Conservation (phyloP, 1,284 basidiomycete species). For the Fomitopsis palustris region DNA sequence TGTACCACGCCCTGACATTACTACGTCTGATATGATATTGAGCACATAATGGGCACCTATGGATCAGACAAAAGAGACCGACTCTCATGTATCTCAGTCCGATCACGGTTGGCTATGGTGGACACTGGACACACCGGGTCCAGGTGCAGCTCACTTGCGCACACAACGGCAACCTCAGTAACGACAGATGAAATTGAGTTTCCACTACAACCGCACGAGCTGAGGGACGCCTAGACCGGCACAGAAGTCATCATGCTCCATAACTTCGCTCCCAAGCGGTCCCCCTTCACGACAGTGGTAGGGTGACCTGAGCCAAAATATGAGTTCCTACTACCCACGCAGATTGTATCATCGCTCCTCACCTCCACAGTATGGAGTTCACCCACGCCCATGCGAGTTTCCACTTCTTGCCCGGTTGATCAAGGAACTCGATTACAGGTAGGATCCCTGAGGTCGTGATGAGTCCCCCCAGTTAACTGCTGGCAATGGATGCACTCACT, state of each 20-base stretch:
- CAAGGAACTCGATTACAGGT: slow-evolving; percentile 26
- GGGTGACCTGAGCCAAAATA: background rate
- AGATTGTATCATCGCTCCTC: background rate
- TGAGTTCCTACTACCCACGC: background rate
- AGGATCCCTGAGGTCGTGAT: background rate
- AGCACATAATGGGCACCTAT: no score
- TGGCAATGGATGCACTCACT: slow-evolving; percentile 7
- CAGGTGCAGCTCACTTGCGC: background rate
- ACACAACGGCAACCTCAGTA: background rate
- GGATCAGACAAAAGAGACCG: background rate
- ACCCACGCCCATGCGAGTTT: slow-evolving; percentile 25
- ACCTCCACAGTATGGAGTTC: slow-evolving; percentile 28
- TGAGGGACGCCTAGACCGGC: background rate
- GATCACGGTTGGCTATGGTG: background rate
- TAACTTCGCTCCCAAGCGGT: background rate
- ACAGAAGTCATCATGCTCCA: background rate
- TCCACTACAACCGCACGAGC: slow-evolving; percentile 2
- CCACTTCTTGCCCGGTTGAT: slow-evolving; percentile 30
- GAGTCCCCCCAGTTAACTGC: background rate
- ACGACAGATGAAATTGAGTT: background rate
- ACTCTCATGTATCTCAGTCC: background rate
- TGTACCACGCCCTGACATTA: no score
- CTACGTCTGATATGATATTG: no score
- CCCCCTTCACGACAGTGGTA: background rate
- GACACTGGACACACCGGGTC: background rate